phyloP scores from a whole-genome alignment of 768 basidiomycete species.

The Mycena rosella region DNA sequence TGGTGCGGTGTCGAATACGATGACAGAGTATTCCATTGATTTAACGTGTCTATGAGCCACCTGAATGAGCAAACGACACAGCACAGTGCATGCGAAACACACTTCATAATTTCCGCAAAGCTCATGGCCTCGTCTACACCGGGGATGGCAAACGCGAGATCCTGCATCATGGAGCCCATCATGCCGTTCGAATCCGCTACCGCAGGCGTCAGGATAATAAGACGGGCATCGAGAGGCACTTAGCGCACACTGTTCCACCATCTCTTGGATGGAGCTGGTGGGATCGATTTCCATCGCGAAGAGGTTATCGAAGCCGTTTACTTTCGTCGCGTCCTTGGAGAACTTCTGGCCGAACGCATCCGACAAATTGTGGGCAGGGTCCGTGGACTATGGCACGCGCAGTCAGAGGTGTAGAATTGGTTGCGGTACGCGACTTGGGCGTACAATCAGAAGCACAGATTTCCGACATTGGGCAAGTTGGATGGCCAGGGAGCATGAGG shows the following conservation, averaged over 20 bases:
- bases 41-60: slow-evolving; percentile 86
- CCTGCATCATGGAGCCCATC: slow-evolving; percentile 99
- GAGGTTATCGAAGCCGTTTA: slow-evolving; percentile 97
- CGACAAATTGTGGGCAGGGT: slow-evolving; percentile 99
- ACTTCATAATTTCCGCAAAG: slow-evolving; percentile 99
- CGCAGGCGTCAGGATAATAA: background rate
- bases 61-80: slow-evolving; percentile 6
- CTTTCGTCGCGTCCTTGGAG: slow-evolving; percentile 97
- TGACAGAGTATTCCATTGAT: slow-evolving; percentile 99
- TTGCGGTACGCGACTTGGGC: slow-evolving; percentile 44
- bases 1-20: slow-evolving; percentile 99
- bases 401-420: slow-evolving; percentile 1
- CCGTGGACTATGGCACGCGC: slow-evolving; percentile 79
- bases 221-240: slow-evolving; percentile 7
- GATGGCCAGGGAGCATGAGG: slow-evolving; percentile 97
- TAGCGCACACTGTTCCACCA: slow-evolving; percentile 93
- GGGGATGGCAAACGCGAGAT: slow-evolving; percentile 98
- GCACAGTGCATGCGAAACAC: slow-evolving; percentile 41
- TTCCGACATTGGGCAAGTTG: slow-evolving; percentile 91
- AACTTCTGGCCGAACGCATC: slow-evolving; percentile 99
- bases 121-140: slow-evolving; percentile 99
- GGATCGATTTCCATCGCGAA: slow-evolving; percentile 99
- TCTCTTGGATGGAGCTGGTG: slow-evolving; percentile 96
- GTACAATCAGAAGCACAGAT: slow-evolving; percentile 96
- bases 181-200: slow-evolving; percentile 90